These are phyloP conservation scores for Apiospora phragmitis DNA, from an alignment of 2,329 filamentous ascomycete genomes.

Conservation along the genomic window DNA sequence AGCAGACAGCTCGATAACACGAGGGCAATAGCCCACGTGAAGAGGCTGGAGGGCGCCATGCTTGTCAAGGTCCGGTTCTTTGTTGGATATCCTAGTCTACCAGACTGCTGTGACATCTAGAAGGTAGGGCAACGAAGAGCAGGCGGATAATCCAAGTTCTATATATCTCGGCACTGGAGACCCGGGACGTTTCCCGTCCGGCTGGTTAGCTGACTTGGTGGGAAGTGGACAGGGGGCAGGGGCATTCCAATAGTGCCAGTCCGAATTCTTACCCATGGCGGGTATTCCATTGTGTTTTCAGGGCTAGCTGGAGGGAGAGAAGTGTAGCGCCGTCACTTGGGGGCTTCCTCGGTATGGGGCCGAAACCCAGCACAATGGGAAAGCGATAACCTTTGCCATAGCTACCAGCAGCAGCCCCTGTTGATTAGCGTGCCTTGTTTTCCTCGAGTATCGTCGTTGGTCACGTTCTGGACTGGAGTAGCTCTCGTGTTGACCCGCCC, in stretches of 20 bases:
- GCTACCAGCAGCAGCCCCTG: neutral
- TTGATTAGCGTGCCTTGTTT: neutral
- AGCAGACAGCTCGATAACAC: slow-evolving; percentile 1
- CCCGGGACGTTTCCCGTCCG: neutral
- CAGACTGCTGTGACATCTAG: neutral
- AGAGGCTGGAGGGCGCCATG: neutral
- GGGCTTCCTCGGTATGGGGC: neutral
- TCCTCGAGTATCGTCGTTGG: neutral
- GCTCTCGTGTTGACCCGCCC: neutral
- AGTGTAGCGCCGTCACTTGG: neutral
- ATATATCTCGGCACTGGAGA: neutral
- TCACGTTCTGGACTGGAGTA: neutral
- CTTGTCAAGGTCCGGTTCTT: neutral
- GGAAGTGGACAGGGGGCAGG: neutral
- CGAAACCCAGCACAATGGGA: neutral
- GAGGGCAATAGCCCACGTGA: slow-evolving; percentile 10
- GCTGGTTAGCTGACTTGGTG: neutral
- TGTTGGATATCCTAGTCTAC: neutral
- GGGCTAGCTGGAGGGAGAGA: neutral
- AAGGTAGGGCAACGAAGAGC: neutral
- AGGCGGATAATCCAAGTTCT: neutral
- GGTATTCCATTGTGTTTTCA: neutral
- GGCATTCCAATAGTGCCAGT: neutral
- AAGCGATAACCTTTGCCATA: neutral
- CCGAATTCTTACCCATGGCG: neutral